Conservation (phyloP, 1,284 basidiomycete species). For the Ustilago loliicola region DNA sequence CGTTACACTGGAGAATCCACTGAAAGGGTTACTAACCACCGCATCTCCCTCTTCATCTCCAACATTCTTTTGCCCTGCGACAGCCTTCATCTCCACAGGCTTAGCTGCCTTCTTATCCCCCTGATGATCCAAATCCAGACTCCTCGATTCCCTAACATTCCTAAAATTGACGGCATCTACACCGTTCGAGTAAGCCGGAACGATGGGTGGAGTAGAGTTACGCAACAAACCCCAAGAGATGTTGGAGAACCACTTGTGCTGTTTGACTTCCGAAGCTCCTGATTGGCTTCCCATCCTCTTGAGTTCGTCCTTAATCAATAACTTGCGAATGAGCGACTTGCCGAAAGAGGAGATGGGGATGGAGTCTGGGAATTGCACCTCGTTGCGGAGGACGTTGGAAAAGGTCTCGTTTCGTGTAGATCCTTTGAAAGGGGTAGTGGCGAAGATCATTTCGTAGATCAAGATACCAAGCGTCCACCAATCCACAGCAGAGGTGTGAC, state of each 20-base stretch:
- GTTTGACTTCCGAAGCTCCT: slow-evolving; percentile 97
- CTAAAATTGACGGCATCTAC: slow-evolving; percentile 89
- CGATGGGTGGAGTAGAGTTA: slow-evolving; percentile 92
- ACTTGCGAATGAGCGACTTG: slow-evolving; percentile 87
- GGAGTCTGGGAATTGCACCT: slow-evolving; percentile 88
- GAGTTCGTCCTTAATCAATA: slow-evolving; percentile 93
- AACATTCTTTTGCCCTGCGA: slow-evolving; percentile 62
- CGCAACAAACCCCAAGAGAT: slow-evolving; percentile 96
- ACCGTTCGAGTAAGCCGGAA: slow-evolving; percentile 85
- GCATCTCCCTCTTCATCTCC: slow-evolving; percentile 67
- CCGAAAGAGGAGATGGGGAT: slow-evolving; percentile 83
- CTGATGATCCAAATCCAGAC: slow-evolving; percentile 83
- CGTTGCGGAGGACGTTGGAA: slow-evolving; percentile 89
- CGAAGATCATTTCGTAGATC: slow-evolving; percentile 99
- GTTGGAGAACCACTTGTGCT: slow-evolving; percentile 97
- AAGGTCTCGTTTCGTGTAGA: slow-evolving; percentile 94
- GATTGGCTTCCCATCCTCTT: slow-evolving; percentile 89
- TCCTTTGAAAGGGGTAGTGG: slow-evolving; percentile 99
- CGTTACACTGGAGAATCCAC: slow-evolving; percentile 63
- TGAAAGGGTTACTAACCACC: slow-evolving; percentile 65
- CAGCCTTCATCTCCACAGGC: slow-evolving; percentile 57
- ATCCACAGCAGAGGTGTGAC: slow-evolving; percentile 97
- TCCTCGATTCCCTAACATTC: slow-evolving; percentile 87
- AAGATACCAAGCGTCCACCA: slow-evolving; percentile 99
- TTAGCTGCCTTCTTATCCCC: slow-evolving; percentile 75